Base-by-base conservation (phyloP, 192 early-diverging fungal genomes). In the Rhizophagus clarus region DNA sequence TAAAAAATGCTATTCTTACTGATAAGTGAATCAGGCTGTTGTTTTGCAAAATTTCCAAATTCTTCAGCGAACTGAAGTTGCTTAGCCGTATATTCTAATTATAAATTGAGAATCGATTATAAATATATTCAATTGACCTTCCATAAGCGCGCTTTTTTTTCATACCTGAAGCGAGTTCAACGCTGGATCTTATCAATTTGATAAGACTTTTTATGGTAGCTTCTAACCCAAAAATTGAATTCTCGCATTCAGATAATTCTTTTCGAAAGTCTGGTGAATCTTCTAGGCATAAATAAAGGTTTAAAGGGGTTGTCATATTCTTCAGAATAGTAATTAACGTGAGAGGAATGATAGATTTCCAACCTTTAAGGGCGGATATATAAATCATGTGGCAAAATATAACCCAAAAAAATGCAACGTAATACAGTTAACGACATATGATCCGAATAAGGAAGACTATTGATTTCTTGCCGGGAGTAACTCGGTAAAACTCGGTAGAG, bases 51-150 rank as follows among this genome's bases (percentile, higher is more conserved):
- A 10, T 85, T 69, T 73, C 79, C 80, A 72, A 91, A 85, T 60
- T 91, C 90, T 6, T 83, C 79, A 22, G 90, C 88, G n/a, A 91
- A 81, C 77, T 88, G 85, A 28, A 83, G 72, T 61, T 91, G 90
- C 37, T 86, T 86, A 31, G 79, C 69, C 40, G 86, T 88, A 79
- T 87, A 88, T 31, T 86, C 88, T 89, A 82, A 14, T 14, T 47
- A 37, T 4, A 15, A 56, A 56, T 22, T 2, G 17, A 40, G 5
- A 56, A 22, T 56, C 4, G 5, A 56, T 22, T 56, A 56, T 1
- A 56, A 22, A 20, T 3, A 5, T 22, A 7, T 22, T 22, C 17
- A 22, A 56, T 51, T 15, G 14, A 4, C 49, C 4, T 17, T 51
- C 5, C 49, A 51, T 17, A 20, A 5, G 7, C n/a, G 34, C 34